Base-by-base conservation (phyloP, 305 asterid genomes). In the Lippia alba region DNA sequence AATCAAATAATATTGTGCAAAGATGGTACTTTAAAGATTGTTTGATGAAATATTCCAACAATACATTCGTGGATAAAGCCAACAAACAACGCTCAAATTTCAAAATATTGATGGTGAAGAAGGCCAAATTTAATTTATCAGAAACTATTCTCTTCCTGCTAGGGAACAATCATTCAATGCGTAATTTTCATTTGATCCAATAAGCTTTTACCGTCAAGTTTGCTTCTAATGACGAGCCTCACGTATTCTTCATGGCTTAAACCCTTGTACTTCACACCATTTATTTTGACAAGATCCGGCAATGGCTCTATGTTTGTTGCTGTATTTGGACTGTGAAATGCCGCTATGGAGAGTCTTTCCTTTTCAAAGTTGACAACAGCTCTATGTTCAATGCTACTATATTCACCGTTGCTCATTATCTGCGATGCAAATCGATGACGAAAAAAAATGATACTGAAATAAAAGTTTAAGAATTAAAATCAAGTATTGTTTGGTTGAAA, bases 381-480 rank as follows among this genome's bases (percentile, higher is more conserved):
- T 70, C 86, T 82, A 10, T 73, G 83, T 65, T 82, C 86, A 12
- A 81, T 81, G 79, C 86, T 78, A 41, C 67, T 39, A 12, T 81
- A 81, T 49, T 67, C 76, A 0, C 83, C 81, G 55, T 78, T 81
- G 10, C 76, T 81, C 78, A 78, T 71, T 32, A 79, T 79, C 82
- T 82, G 77, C 57, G 55, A 12, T 17, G 9, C 39, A 71, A 54
- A 15, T 24, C 30, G 6, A 51, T 24, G 30, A 51, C 17, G 8
- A 17, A 17, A 36, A 5, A 36, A 36, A 8, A 36, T 36, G 41
- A 4, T 36, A 36, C 30, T 24, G 30, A 36, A 5, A 36, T 0
- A 36, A 8, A 36, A 4, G 41, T 1, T 36, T 4, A 36, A 36
- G 41, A 36, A 36, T 36, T 4, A 7, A 36, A 36, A 36, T 36